phyloP scores from a whole-genome alignment of 495 filamentous ascomycete species.

The Annulohypoxylon maeteangense region DNA sequence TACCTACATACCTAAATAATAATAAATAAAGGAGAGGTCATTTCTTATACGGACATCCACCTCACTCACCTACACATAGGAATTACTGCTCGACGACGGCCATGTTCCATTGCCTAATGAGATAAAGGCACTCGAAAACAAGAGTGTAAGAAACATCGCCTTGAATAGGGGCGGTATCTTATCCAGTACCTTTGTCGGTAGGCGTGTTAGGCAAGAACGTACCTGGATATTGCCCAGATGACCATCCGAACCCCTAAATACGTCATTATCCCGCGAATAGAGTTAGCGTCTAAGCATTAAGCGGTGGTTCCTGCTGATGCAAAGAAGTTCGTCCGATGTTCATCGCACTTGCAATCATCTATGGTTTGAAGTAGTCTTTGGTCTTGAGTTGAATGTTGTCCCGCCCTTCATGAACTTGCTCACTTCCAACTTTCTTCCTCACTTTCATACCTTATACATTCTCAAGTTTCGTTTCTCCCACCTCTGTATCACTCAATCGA shows the following conservation, averaged over 20 bases:
- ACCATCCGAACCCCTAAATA: neutral
- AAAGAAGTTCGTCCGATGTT: neutral
- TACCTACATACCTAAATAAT: no score
- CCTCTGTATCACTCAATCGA: neutral
- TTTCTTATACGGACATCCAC: neutral
- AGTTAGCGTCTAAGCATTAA: neutral
- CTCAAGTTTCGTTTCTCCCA: neutral
- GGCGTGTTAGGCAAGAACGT: no score
- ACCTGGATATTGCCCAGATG: neutral
- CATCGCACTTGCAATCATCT: neutral
- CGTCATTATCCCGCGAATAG: neutral
- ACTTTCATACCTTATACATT: neutral
- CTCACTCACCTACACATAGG: neutral
- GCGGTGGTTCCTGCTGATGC: neutral
- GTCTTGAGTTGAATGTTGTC: neutral
- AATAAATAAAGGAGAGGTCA: neutral
- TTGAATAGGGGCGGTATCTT: neutral
- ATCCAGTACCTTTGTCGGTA: no score
- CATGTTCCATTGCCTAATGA: neutral
- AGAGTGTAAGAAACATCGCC: neutral
- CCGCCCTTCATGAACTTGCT: neutral
- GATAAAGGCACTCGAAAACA: neutral
- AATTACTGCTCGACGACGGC: no score
- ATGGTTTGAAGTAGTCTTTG: neutral
- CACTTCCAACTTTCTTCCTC: neutral